A percentile compares a stretch with the other conserved stretches of the same genome.
Evolutionary conservation across 2,329 filamentous ascomycete genomes (phyloP).

Genomic region (Trichoderma semiorbis): DNA sequence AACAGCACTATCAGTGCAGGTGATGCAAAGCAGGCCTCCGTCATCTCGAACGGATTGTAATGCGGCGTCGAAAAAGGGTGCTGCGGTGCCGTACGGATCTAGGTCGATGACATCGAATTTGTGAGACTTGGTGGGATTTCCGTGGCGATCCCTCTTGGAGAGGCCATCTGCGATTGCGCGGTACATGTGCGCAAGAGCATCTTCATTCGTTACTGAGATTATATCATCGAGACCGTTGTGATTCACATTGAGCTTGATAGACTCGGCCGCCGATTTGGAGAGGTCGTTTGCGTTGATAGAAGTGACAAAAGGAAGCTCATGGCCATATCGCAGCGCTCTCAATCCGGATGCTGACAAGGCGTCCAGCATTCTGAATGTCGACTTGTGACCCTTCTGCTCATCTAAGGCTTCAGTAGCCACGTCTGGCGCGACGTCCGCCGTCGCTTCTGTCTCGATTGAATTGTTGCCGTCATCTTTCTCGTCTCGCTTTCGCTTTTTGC

Average conservation of each 20-base stretch:
- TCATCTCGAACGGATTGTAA: constrained; percentile 79
- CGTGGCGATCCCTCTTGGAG: constrained; percentile 38
- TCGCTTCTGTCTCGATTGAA: background rate
- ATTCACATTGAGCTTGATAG: constrained; percentile 78
- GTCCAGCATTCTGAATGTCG: constrained; percentile 80
- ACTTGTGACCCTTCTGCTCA: constrained; percentile 32
- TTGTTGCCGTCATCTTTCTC: constrained; percentile 31
- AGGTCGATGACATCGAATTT: constrained; percentile 93
- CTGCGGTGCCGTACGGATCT: constrained; percentile 92
- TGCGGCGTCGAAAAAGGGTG: constrained; percentile 86
- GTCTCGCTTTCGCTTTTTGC: constrained; percentile 48
- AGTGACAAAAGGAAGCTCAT: constrained; percentile 82
- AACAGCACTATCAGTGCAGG: constrained; percentile 92
- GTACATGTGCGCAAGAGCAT: constrained; percentile 93
- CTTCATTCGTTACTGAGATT: constrained; percentile 71
- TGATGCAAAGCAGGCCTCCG: constrained; percentile 88
- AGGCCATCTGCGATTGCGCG: constrained; percentile 56
- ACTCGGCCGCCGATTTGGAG: constrained; percentile 69
- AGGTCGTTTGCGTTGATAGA: constrained; percentile 88
- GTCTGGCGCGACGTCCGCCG: background rate
- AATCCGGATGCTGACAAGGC: constrained; percentile 92
- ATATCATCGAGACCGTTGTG: constrained; percentile 74
- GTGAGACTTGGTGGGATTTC: constrained; percentile 39
- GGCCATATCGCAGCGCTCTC: constrained; percentile 83
- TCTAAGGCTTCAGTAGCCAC: constrained; percentile 16